Evolutionary conservation across 2,329 filamentous ascomycete species (phyloP).

Genomic region (Hysterium pulicare): DNA sequence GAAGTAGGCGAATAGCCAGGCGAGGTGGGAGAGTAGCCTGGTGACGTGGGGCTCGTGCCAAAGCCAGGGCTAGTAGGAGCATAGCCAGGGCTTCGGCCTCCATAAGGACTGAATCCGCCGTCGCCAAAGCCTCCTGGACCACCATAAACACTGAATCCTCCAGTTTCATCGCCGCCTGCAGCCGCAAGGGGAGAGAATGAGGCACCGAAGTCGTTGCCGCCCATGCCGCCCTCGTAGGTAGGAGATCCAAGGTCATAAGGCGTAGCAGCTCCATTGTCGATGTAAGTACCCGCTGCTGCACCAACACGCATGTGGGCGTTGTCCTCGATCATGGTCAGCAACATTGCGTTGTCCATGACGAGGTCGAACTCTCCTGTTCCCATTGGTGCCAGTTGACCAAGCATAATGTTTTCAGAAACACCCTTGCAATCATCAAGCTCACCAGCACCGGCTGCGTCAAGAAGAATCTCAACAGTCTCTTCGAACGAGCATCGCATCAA

Average conservation of each 20-base stretch:
- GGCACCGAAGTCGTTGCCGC: conserved; percentile 60
- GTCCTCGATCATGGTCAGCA: conserved; percentile 90
- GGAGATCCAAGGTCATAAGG: conserved; percentile 79
- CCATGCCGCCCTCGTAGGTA: conserved; percentile 57
- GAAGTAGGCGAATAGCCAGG: conserved; percentile 60
- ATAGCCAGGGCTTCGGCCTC: conserved; percentile 62
- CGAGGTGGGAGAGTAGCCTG: conserved; percentile 37
- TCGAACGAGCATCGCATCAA: conserved; percentile 99
- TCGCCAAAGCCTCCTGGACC: conserved; percentile 58
- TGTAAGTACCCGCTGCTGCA: conserved; percentile 68
- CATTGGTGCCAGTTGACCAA: conserved; percentile 94
- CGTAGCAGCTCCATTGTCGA: conserved; percentile 78
- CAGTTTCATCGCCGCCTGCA: conserved; percentile 57
- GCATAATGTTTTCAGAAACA: conserved; percentile 98
- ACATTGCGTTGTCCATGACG: conserved; percentile 88
- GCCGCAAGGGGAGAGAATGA: conserved; percentile 74
- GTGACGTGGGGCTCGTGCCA: conserved; percentile 49
- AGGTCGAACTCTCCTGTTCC: conserved; percentile 96
- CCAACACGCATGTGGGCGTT: conserved; percentile 72
- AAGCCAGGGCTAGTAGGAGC: conserved; percentile 70
- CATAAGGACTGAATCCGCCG: conserved; percentile 65
- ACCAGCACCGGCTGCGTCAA: conserved; percentile 90
- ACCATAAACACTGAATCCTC: conserved; percentile 64
- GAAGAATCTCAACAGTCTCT: conserved; percentile 95
- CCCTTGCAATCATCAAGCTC: conserved; percentile 97